Evolutionary conservation across 495 filamentous ascomycete genomes (phyloP).

Genomic region (Aspergillus coremiiformis): DNA sequence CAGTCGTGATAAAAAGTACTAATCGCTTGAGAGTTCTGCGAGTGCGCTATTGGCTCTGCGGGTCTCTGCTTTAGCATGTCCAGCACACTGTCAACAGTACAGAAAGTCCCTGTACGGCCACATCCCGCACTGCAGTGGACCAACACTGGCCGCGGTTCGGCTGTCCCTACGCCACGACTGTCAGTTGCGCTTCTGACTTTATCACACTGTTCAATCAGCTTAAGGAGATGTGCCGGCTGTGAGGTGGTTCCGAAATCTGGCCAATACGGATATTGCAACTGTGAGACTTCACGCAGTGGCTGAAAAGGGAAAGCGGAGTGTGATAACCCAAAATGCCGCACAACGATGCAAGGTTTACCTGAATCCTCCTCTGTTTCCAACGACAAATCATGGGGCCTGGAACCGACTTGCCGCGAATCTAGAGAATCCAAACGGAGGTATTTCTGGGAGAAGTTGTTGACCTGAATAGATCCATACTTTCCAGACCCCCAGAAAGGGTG

Average conservation of each 20-base stretch:
- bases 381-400: conserved; percentile 4
- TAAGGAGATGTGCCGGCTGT: conserved; percentile 75
- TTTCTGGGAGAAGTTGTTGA: conserved; percentile 73
- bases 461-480: conserved; percentile 70
- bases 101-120: conserved; percentile 92
- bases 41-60: conserved; percentile 9
- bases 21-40: neutral
- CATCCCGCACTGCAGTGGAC: conserved; percentile 97
- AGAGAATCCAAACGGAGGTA: conserved; percentile 62
- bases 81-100: conserved; percentile 89
- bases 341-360: conserved; percentile 66
- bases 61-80: conserved; percentile 85
- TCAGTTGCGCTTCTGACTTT: conserved; percentile 33
- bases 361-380: conserved; percentile 19
- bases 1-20: conserved; percentile 40
- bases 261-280: conserved; percentile 91
- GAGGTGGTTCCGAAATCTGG: conserved; percentile 94
- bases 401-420: conserved; percentile 6
- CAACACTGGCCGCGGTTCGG: conserved; percentile 59
- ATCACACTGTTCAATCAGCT: conserved; percentile 79
- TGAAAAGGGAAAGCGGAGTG: conserved; percentile 73
- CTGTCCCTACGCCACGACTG: conserved; percentile 49
- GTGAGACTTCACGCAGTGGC: conserved; percentile 86
- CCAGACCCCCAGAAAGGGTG: conserved; percentile 86
- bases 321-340: conserved; percentile 79